Conservation (phyloP, 2,329 filamentous ascomycete genomes). For the Penicillium palitans region DNA sequence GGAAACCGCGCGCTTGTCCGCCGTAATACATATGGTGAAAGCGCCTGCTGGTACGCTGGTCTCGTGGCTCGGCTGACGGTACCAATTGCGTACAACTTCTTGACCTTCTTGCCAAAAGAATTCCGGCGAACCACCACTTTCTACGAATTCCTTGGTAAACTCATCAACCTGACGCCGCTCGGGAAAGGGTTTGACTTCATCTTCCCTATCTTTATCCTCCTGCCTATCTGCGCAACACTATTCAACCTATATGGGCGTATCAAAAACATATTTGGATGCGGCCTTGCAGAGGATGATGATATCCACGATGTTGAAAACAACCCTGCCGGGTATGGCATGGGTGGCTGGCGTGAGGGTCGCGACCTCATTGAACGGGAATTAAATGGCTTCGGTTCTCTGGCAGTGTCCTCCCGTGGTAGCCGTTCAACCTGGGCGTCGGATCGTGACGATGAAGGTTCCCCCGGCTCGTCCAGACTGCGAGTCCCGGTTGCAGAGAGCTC, state of each 20-base stretch:
- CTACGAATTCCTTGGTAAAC: conserved; percentile 78
- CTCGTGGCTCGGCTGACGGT: conserved; percentile 92
- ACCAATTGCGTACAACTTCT: conserved; percentile 92
- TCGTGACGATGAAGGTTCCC: conserved; percentile 27
- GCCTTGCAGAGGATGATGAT: conserved; percentile 73
- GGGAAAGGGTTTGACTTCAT: conserved; percentile 82
- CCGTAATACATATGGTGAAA: conserved; percentile 88
- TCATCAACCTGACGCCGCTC: conserved; percentile 79
- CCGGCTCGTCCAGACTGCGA: conserved; percentile 35
- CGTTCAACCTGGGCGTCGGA: conserved; percentile 32
- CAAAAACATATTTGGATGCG: conserved; percentile 75
- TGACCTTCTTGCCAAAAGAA: conserved; percentile 76
- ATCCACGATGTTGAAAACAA: conserved; percentile 60
- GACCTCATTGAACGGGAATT: conserved; percentile 87
- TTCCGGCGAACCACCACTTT: conserved; percentile 80
- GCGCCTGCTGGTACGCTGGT: conserved; percentile 91
- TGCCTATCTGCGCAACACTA: conserved; percentile 80
- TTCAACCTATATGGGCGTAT: conserved; percentile 88
- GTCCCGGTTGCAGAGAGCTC: conserved; percentile 34
- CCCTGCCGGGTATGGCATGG: conserved; percentile 67
- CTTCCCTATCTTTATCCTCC: conserved; percentile 82
- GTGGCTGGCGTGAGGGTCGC: conserved; percentile 87
- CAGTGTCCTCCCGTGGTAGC: conserved; percentile 39
- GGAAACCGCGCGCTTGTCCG: conserved; percentile 86
- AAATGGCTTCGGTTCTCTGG: conserved; percentile 58